phyloP scores from a whole-genome alignment of 495 filamentous ascomycete genomes.

The Chaetomium cochliodes region DNA sequence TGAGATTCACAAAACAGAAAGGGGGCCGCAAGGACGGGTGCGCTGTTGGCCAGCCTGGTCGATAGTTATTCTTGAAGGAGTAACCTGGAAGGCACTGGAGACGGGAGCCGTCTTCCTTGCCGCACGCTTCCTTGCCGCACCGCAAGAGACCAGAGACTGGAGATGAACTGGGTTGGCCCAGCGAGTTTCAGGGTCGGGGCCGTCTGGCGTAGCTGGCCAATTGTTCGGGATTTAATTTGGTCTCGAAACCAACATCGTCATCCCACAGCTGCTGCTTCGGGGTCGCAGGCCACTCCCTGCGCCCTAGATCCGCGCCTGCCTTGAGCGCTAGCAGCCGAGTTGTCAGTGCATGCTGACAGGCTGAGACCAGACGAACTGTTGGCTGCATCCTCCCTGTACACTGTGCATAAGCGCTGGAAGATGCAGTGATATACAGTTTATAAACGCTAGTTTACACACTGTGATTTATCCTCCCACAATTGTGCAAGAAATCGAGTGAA shows the following conservation, averaged over 20 bases:
- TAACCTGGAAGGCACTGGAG: neutral
- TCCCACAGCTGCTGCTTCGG: conserved; percentile 37
- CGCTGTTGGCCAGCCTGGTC: conserved; percentile 14
- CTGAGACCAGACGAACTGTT: neutral
- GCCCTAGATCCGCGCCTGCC: conserved; percentile 19
- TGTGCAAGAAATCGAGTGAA: neutral
- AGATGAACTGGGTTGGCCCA: conserved; percentile 1
- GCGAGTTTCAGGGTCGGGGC: conserved; percentile 12
- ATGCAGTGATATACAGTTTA: conserved; percentile 1
- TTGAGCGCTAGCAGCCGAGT: conserved; percentile 3
- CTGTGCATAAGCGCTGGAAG: neutral
- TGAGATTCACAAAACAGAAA: conserved; percentile 6
- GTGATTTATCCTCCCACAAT: neutral
- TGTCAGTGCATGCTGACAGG: neutral
- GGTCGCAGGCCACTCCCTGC: conserved; percentile 13
- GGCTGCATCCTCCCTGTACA: neutral
- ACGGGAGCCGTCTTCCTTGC: conserved; percentile 5
- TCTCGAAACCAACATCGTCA: conserved; percentile 49
- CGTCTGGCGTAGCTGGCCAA: conserved; percentile 27
- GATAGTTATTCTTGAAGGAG: neutral
- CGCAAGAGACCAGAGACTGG: too few species aligned
- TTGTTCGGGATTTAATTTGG: conserved; percentile 34
- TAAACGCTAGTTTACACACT: neutral
- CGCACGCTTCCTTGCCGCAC: conserved; percentile 11
- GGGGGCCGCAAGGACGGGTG: conserved; percentile 13